A percentile compares a stretch with the other conserved stretches of the same genome.
Conservation (phyloP, 202 grass and related monocot species). For the Musa balbisiana region DNA sequence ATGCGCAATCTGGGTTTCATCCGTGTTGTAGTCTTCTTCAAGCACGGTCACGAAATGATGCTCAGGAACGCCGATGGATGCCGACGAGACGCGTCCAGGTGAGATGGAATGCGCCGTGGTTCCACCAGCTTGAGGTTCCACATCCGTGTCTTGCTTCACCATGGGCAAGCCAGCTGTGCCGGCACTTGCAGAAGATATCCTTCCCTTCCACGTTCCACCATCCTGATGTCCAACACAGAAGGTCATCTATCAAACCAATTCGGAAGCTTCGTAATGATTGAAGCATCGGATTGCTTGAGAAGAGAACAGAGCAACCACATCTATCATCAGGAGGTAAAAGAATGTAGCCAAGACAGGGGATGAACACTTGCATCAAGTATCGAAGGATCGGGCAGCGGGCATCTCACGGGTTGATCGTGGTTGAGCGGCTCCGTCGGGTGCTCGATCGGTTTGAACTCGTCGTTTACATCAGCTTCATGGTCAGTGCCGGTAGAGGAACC, state of each 20-base stretch:
- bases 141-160: slow-evolving; percentile 54
- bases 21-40: slow-evolving; percentile 56
- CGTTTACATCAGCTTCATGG: slow-evolving; percentile 47
- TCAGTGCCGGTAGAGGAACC: slow-evolving; percentile 28
- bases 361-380: slow-evolving; percentile 68
- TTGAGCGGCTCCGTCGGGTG: slow-evolving; percentile 76
- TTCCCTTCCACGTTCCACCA: slow-evolving; percentile 85
- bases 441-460: slow-evolving; percentile 81
- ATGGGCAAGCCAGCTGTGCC: slow-evolving; percentile 46
- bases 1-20: slow-evolving; percentile 2
- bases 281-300: background rate
- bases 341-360: background rate
- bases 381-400: slow-evolving; percentile 82
- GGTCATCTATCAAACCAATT: background rate
- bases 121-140: slow-evolving; percentile 43
- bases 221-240: slow-evolving; percentile 48
- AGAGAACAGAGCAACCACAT: background rate
- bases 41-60: slow-evolving; percentile 45
- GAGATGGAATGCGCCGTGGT: slow-evolving; percentile 28
- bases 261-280: too few relatives aligned
- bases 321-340: background rate
- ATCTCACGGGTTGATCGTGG: slow-evolving; percentile 79
- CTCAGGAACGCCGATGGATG: slow-evolving; percentile 60
- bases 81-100: slow-evolving; percentile 51
- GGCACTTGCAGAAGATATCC: slow-evolving; percentile 38